These are phyloP conservation scores for Fusarium sp. DNA, from an alignment of 2,329 filamentous ascomycete genomes.

Conservation along the genomic window DNA sequence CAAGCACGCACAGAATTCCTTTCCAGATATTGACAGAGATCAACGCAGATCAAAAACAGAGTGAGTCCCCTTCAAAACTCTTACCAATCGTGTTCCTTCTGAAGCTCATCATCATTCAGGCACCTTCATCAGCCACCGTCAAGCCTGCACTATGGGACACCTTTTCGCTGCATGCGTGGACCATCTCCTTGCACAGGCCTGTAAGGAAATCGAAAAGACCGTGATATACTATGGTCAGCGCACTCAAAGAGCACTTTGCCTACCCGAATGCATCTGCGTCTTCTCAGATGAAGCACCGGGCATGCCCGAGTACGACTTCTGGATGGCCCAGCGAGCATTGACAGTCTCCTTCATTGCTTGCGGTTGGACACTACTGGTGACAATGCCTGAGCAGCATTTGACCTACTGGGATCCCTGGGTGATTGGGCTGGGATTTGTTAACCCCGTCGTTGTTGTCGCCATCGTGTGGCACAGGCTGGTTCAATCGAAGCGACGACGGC, in stretches of 20 bases:
- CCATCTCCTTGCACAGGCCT: not conserved
- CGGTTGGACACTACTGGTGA: not conserved
- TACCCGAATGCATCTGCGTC: not conserved
- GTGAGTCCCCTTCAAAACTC: not conserved
- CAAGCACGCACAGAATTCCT: not conserved
- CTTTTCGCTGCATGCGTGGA: not conserved
- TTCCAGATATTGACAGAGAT: not conserved
- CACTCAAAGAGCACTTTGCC: not conserved
- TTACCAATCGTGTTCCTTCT: not conserved
- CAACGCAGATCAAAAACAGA: not conserved
- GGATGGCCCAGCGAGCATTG: not conserved
- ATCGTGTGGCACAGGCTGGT: not conserved
- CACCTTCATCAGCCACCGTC: not conserved
- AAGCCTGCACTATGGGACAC: not conserved
- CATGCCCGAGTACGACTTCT: not conserved
- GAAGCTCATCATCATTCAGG: not conserved
- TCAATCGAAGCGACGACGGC: not conserved
- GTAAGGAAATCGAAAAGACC: not conserved
- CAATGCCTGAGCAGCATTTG: not conserved
- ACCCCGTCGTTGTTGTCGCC: not conserved
- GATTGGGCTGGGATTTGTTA: not conserved
- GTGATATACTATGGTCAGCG: not conserved
- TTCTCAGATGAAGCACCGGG: not conserved
- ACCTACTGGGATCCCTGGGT: not conserved
- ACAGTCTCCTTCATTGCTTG: not conserved